phyloP scores from a whole-genome alignment of 2,329 filamentous ascomycete genomes.

The Arthrobotrys conoides region DNA sequence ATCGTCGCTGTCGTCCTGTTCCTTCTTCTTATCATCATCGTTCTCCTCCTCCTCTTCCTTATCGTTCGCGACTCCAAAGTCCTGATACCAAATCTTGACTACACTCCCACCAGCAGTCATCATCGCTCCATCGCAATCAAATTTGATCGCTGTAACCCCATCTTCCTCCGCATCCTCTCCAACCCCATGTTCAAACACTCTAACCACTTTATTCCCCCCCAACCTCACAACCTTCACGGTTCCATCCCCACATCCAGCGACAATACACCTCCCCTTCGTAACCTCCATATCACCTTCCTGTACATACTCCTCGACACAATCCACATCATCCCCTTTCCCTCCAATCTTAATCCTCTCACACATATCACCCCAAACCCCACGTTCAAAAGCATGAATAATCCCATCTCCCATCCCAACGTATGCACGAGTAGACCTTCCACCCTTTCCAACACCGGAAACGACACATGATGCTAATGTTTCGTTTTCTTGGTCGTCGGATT shows the following conservation, averaged over 20 bases:
- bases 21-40: constrained; percentile 67
- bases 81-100: constrained; percentile 91
- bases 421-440: constrained; percentile 79
- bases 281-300: constrained; percentile 53
- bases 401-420: constrained; percentile 69
- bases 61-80: constrained; percentile 69
- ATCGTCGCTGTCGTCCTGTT: constrained; percentile 69
- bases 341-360: constrained; percentile 71
- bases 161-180: constrained; percentile 71
- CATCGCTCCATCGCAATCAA: constrained; percentile 87
- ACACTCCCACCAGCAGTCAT: constrained; percentile 88
- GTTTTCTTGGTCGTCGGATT: constrained; percentile 94
- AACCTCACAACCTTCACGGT: constrained; percentile 74
- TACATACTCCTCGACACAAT: constrained; percentile 62
- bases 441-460: constrained; percentile 79
- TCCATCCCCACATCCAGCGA: constrained; percentile 66
- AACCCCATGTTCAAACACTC: constrained; percentile 61
- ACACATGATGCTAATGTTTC: constrained; percentile 87
- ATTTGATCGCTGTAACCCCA: constrained; percentile 83
- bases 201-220: constrained; percentile 63
- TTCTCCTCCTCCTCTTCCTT: constrained; percentile 67
- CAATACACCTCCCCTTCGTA: constrained; percentile 61
- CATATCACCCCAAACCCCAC: constrained; percentile 90
- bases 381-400: constrained; percentile 92
- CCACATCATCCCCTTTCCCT: constrained; percentile 62